A percentile compares a stretch with the other conserved stretches of the same genome.
Evolutionary conservation across 257 asterid genomes (phyloP).

Genomic region (Lycium barbarum): DNA sequence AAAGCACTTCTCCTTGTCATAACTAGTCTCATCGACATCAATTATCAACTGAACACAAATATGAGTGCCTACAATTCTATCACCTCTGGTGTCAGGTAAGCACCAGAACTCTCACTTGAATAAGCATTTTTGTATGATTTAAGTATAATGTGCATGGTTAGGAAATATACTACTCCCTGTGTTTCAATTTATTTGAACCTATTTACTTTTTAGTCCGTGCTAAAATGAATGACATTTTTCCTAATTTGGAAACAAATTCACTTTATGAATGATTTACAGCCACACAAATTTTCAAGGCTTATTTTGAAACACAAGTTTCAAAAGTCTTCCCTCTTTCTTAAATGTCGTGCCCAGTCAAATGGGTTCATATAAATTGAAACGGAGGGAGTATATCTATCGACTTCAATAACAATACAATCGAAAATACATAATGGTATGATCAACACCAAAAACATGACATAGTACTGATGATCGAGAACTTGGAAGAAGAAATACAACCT

Average conservation of each 20-base stretch:
- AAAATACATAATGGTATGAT: background rate
- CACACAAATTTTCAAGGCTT: no score
- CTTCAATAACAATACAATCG: background rate
- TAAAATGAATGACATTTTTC: no score
- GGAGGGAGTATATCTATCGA: slow-evolving; percentile 14
- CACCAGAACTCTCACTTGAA: background rate
- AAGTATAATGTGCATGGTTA: slow-evolving; percentile 20
- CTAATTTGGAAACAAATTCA: no score
- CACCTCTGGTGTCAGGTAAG: background rate
- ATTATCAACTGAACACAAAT: background rate
- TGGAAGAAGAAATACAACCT: slow-evolving; percentile 11
- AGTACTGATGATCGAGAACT: background rate
- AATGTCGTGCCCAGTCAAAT: no score
- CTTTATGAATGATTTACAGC: no score
- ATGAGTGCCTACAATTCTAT: background rate
- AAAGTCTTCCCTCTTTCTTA: no score
- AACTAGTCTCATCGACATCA: background rate
- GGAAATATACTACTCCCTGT: background rate
- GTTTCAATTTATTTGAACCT: no score
- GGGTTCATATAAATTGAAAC: no score
- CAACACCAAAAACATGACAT: slow-evolving; percentile 19
- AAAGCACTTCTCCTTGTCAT: background rate
- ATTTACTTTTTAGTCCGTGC: no score
- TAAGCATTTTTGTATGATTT: background rate
- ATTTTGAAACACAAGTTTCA: no score